Evolutionary conservation across 805 yeast species (phyloP), one percentile per base, ranked within the genome.

Genomic region (Wickerhamiella galacta): DNA sequence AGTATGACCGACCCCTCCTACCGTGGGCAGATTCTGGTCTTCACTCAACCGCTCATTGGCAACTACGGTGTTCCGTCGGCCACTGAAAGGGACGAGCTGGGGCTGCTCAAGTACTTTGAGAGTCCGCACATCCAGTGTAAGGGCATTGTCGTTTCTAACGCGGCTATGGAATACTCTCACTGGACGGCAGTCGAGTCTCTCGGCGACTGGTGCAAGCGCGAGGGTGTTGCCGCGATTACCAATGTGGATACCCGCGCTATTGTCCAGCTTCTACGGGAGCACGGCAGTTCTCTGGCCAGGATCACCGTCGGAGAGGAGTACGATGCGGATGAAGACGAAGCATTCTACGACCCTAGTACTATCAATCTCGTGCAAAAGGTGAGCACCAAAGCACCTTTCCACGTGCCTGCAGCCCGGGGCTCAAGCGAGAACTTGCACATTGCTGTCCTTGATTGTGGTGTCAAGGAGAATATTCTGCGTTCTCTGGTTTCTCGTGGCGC

Each of bases 1-100:
- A 80, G 95, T 6, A 83, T 90, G 92, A 90, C 98, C 16, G 98
- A 90, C 57, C 99, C 99, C 24, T 83, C 95, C 5, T 90, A 90
- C 58, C 75, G 74, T 48, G 99, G 98, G 32, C 99, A 90, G 63
- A 90, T 90, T 46, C 70, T 90, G 44, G 93, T 90, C 39, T 81
- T 90, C 61, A 90, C 98, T 6, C 95, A 83, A 58, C 98, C 98
- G 16, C 66, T 90, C 52, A 82, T 90, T 49, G 99, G 99, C 44
- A 90, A 90, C 59, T 90, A 90, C 58, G 98, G 98, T 58, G 98
- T 90, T 21, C 99, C 99, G 17, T 75, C 90, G 1, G 72, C 79
- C 20, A 63, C 69, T 6, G 75, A 64, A 16, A 75, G 76, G 50
- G 98, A 90, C 57, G 72, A 82, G 56, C 85, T 59, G 60, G 80